A percentile compares a stretch with the other conserved stretches of the same genome.
Conservation (phyloP, 495 filamentous ascomycete genomes). For the Hyaloscypha bicolor region DNA sequence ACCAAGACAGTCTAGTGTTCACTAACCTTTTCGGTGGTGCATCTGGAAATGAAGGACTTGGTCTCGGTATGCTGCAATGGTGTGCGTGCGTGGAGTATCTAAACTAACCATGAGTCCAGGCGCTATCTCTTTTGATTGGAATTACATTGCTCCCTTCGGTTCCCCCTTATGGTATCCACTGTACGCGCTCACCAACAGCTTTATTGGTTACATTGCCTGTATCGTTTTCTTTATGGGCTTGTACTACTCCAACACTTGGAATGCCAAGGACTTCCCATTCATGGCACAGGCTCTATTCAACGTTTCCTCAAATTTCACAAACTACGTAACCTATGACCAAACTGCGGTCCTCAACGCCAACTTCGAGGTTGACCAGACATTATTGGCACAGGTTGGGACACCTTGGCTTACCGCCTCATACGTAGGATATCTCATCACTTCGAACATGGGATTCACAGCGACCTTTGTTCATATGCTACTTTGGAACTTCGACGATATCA, state of each 20-base stretch:
- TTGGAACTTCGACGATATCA: slow-evolving; percentile 31
- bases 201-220: slow-evolving; percentile 21
- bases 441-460: slow-evolving; percentile 46
- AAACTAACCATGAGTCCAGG: slow-evolving; percentile 38
- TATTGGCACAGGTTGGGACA: slow-evolving; percentile 39
- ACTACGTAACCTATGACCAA: slow-evolving; percentile 39
- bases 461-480: slow-evolving; percentile 40
- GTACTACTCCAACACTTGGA: slow-evolving; percentile 54
- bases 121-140: slow-evolving; percentile 56
- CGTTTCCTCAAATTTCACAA: slow-evolving; percentile 42
- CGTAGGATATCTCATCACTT: slow-evolving; percentile 42
- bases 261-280: slow-evolving; percentile 51
- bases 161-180: slow-evolving; percentile 18
- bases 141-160: slow-evolving; percentile 40
- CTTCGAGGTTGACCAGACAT: slow-evolving; percentile 40
- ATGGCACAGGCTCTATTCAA: slow-evolving; percentile 46
- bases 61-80: slow-evolving; percentile 26
- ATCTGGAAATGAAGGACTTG: slow-evolving; percentile 50
- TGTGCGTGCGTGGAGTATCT: neutral
- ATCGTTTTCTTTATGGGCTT: slow-evolving; percentile 15
- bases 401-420: slow-evolving; percentile 49
- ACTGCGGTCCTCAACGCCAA: slow-evolving; percentile 37
- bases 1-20: slow-evolving; percentile 52
- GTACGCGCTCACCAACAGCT: slow-evolving; percentile 21
- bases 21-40: slow-evolving; percentile 61